phyloP scores from a whole-genome alignment of 1,139 yeast species.

The Spathaspora jeffriesii region DNA sequence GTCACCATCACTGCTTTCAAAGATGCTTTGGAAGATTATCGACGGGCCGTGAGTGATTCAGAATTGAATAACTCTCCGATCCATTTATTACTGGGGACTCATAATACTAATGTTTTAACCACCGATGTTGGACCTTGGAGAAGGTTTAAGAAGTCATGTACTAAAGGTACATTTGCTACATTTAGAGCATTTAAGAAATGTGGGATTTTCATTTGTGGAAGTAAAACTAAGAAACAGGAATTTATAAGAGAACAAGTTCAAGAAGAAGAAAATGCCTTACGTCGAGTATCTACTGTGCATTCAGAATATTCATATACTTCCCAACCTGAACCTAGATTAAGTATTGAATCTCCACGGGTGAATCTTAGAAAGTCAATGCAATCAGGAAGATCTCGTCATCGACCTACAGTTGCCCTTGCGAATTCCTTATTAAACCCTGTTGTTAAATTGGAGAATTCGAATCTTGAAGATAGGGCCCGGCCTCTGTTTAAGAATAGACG shows the following conservation, averaged over 20 bases:
- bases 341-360: conserved; percentile 12
- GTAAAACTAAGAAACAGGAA: conserved; percentile 26
- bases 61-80: conserved; percentile 55
- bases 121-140: conserved; percentile 64
- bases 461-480: conserved; percentile 12
- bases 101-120: conserved; percentile 76
- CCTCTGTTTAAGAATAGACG: conserved; percentile 23
- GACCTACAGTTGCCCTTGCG: conserved; percentile 15
- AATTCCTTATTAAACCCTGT: conserved; percentile 37
- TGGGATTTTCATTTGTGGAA: conserved; percentile 29
- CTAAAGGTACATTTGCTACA: conserved; percentile 20
- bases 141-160: conserved; percentile 52
- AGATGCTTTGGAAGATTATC: conserved; percentile 59
- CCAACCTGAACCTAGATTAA: conserved; percentile 14
- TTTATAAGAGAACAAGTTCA: conserved; percentile 25
- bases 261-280: conserved; percentile 30
- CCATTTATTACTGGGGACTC: conserved; percentile 57
- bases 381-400: conserved; percentile 9
- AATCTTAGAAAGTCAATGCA: conserved; percentile 13
- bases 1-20: conserved; percentile 55
- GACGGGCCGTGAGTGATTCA: conserved; percentile 52
- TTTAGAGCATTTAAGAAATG: conserved; percentile 23
- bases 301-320: conserved; percentile 30
- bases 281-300: conserved; percentile 40
- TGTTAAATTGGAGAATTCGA: conserved; percentile 21